Evolutionary conservation across 179 eudicot species (phyloP).

Genomic region (Actinidia chinensis): DNA sequence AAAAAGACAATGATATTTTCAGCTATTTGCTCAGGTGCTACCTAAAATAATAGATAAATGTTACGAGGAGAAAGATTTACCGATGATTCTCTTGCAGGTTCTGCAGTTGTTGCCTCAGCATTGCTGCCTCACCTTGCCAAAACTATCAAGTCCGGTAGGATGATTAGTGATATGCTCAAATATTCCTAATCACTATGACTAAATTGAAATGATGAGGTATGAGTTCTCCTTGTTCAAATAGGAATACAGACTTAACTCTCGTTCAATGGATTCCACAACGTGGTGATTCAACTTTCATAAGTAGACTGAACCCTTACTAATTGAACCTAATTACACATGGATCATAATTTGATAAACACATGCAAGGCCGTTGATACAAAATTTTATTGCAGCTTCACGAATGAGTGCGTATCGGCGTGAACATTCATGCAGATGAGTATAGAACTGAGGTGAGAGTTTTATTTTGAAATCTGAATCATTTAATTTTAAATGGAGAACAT

Average conservation of each 20-base stretch:
- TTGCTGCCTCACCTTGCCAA: constrained; percentile 82
- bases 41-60: background rate
- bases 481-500: background rate
- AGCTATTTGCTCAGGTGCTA: background rate
- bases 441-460: background rate
- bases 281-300: too few species aligned
- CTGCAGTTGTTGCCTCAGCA: constrained; percentile 69
- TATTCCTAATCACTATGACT: background rate
- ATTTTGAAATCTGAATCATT: background rate
- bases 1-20: background rate
- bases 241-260: background rate
- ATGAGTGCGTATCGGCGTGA: too few species aligned
- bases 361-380: too few species aligned
- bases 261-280: background rate
- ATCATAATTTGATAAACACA: too few species aligned
- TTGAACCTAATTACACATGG: too few species aligned
- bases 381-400: too few species aligned
- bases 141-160: constrained; percentile 39
- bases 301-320: too few species aligned
- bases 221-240: constrained; percentile 11
- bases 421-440: background rate
- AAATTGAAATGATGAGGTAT: background rate
- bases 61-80: constrained; percentile 30
- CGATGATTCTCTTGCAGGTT: constrained; percentile 74
- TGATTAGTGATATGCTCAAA: background rate